Conservation (phyloP, 768 basidiomycete species). For the Lactifluus piperatus region DNA sequence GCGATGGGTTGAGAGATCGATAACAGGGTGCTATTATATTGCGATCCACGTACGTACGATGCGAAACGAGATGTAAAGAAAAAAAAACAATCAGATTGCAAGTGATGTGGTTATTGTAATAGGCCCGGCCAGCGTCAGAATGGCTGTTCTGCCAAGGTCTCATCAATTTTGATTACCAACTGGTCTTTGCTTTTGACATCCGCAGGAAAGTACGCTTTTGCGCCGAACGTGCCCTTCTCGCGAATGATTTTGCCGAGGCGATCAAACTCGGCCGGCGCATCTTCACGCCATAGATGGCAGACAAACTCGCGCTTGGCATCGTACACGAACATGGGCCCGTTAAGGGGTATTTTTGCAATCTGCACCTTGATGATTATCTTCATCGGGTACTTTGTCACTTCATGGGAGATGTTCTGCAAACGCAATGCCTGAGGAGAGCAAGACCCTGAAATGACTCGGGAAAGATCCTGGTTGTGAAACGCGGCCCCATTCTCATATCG, state of each 20-base stretch:
- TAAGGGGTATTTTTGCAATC: slow-evolving; percentile 26
- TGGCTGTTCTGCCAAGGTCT: slow-evolving; percentile 48
- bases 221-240: slow-evolving; percentile 33
- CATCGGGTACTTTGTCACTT: slow-evolving; percentile 28
- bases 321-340: slow-evolving; percentile 34
- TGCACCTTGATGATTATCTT: slow-evolving; percentile 48
- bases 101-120: too few species aligned
- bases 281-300: slow-evolving; percentile 32
- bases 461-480: slow-evolving; percentile 24
- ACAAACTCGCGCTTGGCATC: slow-evolving; percentile 46
- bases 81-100: too few species aligned
- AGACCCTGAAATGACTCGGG: slow-evolving; percentile 27
- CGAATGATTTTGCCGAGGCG: slow-evolving; percentile 32
- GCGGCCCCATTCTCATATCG: not conserved
- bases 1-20: too few species aligned
- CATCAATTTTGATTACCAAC: slow-evolving; percentile 42
- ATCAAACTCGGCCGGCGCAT: slow-evolving; percentile 33
- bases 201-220: slow-evolving; percentile 48
- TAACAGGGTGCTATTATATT: too few species aligned
- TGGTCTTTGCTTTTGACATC: slow-evolving; percentile 40
- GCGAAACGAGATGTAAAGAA: too few species aligned
- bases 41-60: too few species aligned
- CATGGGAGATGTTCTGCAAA: slow-evolving; percentile 15
- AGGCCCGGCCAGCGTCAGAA: too few species aligned
- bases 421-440: slow-evolving; percentile 16